Evolutionary conservation across 176 grass and related monocot genomes (phyloP), one percentile per base, ranked within the genome.

Genomic region (Triticum dicoccoides): DNA sequence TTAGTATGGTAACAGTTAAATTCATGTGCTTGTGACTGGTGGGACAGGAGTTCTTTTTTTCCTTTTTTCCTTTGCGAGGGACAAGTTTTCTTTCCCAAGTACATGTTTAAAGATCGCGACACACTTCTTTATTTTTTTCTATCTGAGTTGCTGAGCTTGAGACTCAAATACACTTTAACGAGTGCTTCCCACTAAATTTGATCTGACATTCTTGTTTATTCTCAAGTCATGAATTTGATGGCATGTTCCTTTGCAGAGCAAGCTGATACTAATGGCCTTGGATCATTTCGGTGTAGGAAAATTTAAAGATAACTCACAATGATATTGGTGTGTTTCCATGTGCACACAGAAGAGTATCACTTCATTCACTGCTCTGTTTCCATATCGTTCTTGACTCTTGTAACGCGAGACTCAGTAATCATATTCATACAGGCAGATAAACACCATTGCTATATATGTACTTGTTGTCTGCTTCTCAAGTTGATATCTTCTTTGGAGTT

Each of bases 181-280:
- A 87, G 15, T 66, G 32, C 10, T 76, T 76, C 69, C 29, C 2
- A 74, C 3, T 74, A 65, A 34, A 81, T 65, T 27, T 41, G 14
- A 65, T 76, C 29, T 39, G 14, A 3, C 42, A 41, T 64, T 24
- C 7, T 58, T 24, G 11, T 70, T 69, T 61, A 29, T 78, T 47
- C 33, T 52, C n/a, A 73, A 80, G 6, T 20, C 52, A 56, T 75
- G 68, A 81, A 64, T 64, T 74, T 13, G 39, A 38, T 81, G 21
- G 29, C 33, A 66, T 66, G 21, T 75, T 52, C 15, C 74, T 86
- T 74, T 87, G 78, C 78, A 87, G 85, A 65, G 45, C 42, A 87
- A 87, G 69, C 24, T 87, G 21, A 39, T 87, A 6, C 21, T 33
- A 15, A 24, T 87, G 78, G 78, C 68, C 9, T 66, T 73, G 33